Base-by-base conservation (phyloP, 768 basidiomycete species). In the Terana coerulea region DNA sequence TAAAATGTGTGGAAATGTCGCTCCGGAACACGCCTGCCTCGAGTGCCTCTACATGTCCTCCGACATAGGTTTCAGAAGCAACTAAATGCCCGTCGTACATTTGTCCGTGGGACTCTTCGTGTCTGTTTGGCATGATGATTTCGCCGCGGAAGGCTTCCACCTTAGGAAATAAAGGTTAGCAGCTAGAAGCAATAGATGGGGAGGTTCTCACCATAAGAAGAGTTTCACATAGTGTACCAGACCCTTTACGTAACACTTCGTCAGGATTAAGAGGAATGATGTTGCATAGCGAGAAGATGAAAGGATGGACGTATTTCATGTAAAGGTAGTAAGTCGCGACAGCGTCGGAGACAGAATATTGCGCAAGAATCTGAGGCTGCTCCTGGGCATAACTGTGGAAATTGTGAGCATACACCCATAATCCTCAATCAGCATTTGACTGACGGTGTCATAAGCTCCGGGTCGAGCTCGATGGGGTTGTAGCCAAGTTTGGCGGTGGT, bases 291-390 rank as follows among this genome's bases (percentile, higher is more conserved):
- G 97, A 98, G 73, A 99, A 99, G 56, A 99, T 91, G 78, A 99
- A 99, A 0, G 97, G 97, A 64, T 98, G 95, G 9, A 99, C 95
- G 61, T 99, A 99, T 94, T 98, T 99, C 97, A 98, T 99, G 72
- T 99, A 98, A 30, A 99, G 79, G 68, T 98, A 98, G 67, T 99
- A 98, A 1, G 97, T 99, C n/a, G 97, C 95, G 9, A 98, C 97
- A 0, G 97, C 97, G 77, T 99, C 97, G 67, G 97, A 99, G 24
- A 99, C 97, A 60, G 97, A 98, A 69, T 99, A 99, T 63, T 95
- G 91, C 0, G 97, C 95, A 15, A 99, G 81, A 1, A 83, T 69
- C 64, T 98, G 95, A 0, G 97, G 97, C 59, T 95, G 92, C 63
- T 98, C 97, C 67, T 91, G 75, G 0, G 97, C 97, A 69, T 99